Percentiles rank a stretch among this genome's conserved stretches.
phyloP scores from a whole-genome alignment of 2,329 filamentous ascomycete genomes.

The Hypoxylon sp. region DNA sequence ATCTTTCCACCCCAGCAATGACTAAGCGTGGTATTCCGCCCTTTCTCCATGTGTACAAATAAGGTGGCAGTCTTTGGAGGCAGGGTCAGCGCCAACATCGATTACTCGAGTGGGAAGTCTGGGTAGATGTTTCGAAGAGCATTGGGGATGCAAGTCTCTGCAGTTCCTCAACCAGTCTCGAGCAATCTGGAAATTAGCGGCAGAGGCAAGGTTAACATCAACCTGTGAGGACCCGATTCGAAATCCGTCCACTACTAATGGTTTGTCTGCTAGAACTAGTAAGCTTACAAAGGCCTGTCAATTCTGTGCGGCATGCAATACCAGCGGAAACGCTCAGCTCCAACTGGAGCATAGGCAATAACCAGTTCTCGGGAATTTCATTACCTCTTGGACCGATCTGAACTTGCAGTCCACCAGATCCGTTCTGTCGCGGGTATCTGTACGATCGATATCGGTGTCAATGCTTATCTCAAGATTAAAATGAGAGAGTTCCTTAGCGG shows the following conservation, averaged over 20 bases:
- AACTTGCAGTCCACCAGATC: not conserved
- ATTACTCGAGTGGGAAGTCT: not conserved
- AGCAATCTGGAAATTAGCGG: not conserved
- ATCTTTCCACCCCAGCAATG: constrained; percentile 33
- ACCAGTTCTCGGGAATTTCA: not conserved
- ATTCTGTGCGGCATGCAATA: too few species aligned
- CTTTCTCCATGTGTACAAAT: too few species aligned
- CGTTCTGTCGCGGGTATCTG: not conserved
- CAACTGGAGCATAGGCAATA: too few species aligned
- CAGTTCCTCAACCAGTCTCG: not conserved
- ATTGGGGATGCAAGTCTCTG: not conserved
- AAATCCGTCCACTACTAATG: not conserved
- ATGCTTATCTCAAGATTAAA: not conserved
- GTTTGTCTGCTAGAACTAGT: not conserved
- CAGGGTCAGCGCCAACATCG: not conserved
- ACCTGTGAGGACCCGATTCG: not conserved
- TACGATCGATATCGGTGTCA: not conserved
- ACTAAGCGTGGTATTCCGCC: constrained; percentile 27
- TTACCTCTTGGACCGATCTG: not conserved
- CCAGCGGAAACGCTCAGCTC: too few species aligned
- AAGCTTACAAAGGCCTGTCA: too few species aligned
- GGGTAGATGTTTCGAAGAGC: not conserved
- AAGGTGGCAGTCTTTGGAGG: not conserved
- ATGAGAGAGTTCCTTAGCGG: not conserved
- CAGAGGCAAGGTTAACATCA: not conserved